These are phyloP conservation scores for Triticum monococcum DNA, from an alignment of 176 grass and related monocot genomes.

Conservation along the genomic window DNA sequence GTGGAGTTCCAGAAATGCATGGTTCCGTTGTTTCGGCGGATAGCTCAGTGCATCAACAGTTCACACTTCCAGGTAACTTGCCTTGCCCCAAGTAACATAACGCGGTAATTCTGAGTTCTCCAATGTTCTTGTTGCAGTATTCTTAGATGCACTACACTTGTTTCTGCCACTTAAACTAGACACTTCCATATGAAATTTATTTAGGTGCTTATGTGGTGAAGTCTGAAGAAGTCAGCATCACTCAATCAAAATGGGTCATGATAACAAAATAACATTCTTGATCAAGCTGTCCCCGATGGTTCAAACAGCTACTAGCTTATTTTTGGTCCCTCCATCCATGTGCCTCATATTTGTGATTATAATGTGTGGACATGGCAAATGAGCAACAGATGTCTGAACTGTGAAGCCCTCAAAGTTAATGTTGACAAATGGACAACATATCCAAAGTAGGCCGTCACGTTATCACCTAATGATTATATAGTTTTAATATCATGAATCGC, in stretches of 20 bases:
- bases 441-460: not conserved
- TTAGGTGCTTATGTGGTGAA: not conserved
- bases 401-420: slow-evolving; percentile 5
- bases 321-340: not conserved
- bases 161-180: not conserved
- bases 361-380: not conserved
- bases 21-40: slow-evolving; percentile 81
- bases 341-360: not conserved
- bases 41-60: slow-evolving; percentile 80
- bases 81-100: not conserved
- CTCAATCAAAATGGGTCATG: not conserved
- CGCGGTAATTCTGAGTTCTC: not conserved
- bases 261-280: not conserved
- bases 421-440: not conserved
- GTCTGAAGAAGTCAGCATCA: not conserved
- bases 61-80: slow-evolving; percentile 83
- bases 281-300: not conserved
- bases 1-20: slow-evolving; percentile 94
- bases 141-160: not conserved
- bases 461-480: slow-evolving; percentile 5
- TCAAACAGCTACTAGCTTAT: not conserved
- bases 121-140: not conserved
- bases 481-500: slow-evolving; percentile 9
- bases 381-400: not conserved
- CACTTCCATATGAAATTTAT: not conserved